Evolutionary conservation across 1,139 yeast genomes (phyloP), one percentile per base, ranked within the genome.

Genomic region (Sugiyamaella sp.): DNA sequence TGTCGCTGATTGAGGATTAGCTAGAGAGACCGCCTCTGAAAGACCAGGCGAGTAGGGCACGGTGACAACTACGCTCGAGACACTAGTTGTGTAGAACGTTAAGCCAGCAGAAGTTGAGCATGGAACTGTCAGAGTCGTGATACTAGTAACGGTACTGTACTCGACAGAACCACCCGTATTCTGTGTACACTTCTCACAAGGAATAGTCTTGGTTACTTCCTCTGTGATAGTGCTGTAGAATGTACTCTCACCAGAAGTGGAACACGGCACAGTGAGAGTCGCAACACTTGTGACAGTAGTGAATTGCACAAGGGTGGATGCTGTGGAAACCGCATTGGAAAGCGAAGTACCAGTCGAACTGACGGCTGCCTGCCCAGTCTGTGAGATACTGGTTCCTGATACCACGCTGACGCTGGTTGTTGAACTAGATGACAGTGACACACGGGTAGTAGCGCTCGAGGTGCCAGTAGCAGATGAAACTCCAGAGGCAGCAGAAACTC

Each of bases 51-150:
- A 17, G n/a, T 45, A 50, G 4, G 49, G 53, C 12, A 50, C 53
- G 1, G 53, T 44, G 3, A 39, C 46, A 16, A 48, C 43, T 6
- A 42, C 32, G 14, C 27, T 35, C 29, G 35, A 47, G 25, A 45
- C 35, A 32, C 29, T 29, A 10, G 49, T 46, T 27, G 37, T 46
- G 25, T 46, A 46, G 9, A 14, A 46, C 16, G 49, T 46, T 4
- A 33, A 37, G 8, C 51, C 51, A 5, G 25, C 45, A n/a, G 51
- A 29, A 25, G 54, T 51, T 14, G 54, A 38, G 33, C 51, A 46
- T 8, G 54, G 51, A n/a, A 32, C 43, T 4, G 54, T 51, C 20
- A 51, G 33, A 21, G 54, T 51, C n/a, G 46, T 41, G 33, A 17
- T 27, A n/a, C 42, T 33, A 19, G 43, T 38, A 14, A 22, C 35